Conservation (phyloP, 805 yeast genomes). For the Pichia membranifaciens region DNA sequence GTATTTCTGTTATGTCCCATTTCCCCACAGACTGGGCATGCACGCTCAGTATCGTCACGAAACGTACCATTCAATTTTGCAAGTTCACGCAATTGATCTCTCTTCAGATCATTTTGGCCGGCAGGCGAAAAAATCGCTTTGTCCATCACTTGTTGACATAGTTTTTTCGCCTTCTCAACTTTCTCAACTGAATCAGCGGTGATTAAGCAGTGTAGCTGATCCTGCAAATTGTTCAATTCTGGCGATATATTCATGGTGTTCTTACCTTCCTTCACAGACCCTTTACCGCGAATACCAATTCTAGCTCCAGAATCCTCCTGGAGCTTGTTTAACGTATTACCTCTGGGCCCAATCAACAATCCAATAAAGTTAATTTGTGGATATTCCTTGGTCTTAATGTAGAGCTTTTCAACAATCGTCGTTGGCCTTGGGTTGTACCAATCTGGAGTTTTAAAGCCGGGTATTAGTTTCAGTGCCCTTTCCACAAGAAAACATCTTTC, state of each 20-base stretch:
- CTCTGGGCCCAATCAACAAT: conserved; percentile 88
- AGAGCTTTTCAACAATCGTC: conserved; percentile 72
- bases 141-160: conserved; percentile 69
- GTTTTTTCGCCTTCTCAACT: conserved; percentile 65
- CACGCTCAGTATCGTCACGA: conserved; percentile 59
- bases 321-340: conserved; percentile 74
- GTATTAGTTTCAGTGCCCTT: conserved; percentile 62
- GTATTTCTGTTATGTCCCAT: conserved; percentile 59
- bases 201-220: conserved; percentile 83
- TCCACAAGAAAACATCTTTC: conserved; percentile 81
- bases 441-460: conserved; percentile 72
- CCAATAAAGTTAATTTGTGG: conserved; percentile 95
- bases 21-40: conserved; percentile 61
- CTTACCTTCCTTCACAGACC: conserved; percentile 92
- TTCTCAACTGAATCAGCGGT: conserved; percentile 78
- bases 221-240: conserved; percentile 55
- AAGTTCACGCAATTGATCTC: conserved; percentile 85
- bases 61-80: conserved; percentile 94
- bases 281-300: conserved; percentile 89
- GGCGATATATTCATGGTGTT: conserved; percentile 42
- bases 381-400: conserved; percentile 76
- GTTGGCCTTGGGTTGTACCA: conserved; percentile 57
- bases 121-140: conserved; percentile 86
- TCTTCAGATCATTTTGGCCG: conserved; percentile 86
- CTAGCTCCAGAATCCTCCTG: conserved; percentile 84